These are phyloP conservation scores for Anthracocystis panici-leucophaei DNA, from an alignment of 1,284 basidiomycete genomes.

Conservation along the genomic window DNA sequence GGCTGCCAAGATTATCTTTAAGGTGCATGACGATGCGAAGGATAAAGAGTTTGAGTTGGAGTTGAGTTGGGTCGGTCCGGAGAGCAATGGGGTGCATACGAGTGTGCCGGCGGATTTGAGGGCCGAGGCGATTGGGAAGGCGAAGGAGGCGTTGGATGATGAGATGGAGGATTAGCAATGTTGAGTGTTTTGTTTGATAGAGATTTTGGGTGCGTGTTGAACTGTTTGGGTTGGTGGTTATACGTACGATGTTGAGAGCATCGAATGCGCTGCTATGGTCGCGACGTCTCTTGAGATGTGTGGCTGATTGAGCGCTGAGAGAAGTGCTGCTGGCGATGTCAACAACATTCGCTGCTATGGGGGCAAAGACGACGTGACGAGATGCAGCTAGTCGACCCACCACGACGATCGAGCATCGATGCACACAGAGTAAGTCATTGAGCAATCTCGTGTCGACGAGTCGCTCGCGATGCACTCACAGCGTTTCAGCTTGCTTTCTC, in stretches of 20 bases:
- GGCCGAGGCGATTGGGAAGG: conserved; percentile 85
- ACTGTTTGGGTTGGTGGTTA: not conserved
- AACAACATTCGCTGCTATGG: too few relatives aligned
- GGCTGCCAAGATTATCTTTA: conserved; percentile 77
- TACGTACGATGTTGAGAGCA: not conserved
- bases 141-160: conserved; percentile 86
- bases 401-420: too few relatives aligned
- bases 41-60: conserved; percentile 99
- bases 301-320: too few relatives aligned
- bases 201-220: not conserved
- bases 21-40: conserved; percentile 96
- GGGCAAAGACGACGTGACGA: too few relatives aligned
- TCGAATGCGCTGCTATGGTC: too few relatives aligned
- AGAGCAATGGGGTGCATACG: conserved; percentile 83
- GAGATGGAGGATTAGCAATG: conserved; percentile 78
- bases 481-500: too few relatives aligned
- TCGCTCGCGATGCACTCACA: too few relatives aligned
- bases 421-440: too few relatives aligned
- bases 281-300: too few relatives aligned
- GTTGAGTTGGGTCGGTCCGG: conserved; percentile 93
- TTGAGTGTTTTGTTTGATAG: not conserved
- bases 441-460: too few relatives aligned
- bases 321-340: too few relatives aligned
- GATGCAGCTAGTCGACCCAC: too few relatives aligned
- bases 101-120: conserved; percentile 86